Percentiles rank a stretch among this genome's conserved stretches.
Evolutionary conservation across 306 rosid species (phyloP).

Genomic region (Betula pendula): DNA sequence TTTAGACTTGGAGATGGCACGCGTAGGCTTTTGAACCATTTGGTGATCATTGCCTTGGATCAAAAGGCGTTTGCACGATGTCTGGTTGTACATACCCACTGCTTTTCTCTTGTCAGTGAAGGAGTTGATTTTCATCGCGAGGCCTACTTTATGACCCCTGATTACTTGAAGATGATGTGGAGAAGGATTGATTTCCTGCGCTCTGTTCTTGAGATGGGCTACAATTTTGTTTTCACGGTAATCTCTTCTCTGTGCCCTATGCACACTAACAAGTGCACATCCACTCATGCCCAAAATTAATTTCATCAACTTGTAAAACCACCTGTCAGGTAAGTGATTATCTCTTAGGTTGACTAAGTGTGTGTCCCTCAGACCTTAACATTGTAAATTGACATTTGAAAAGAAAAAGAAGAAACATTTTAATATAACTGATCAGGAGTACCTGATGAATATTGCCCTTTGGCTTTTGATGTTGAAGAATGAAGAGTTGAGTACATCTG

Average conservation of each 20-base stretch:
- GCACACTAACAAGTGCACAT: constrained; percentile 19
- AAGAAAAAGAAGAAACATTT: constrained; percentile 1
- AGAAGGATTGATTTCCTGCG: constrained; percentile 87
- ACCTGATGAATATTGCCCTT: background rate
- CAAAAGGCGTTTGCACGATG: constrained; percentile 71
- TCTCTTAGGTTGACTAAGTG: constrained; percentile 11
- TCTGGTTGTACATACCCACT: constrained; percentile 65
- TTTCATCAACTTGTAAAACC: constrained; percentile 17
- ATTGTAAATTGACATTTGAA: constrained; percentile 10
- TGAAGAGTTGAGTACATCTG: background rate
- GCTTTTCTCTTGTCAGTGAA: constrained; percentile 70
- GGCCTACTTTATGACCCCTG: constrained; percentile 85
- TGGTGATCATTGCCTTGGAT: constrained; percentile 86
- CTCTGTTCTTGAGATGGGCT: constrained; percentile 81
- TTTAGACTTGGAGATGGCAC: constrained; percentile 79
- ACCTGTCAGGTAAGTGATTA: constrained; percentile 13
- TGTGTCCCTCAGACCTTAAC: background rate
- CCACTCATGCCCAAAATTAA: constrained; percentile 7
- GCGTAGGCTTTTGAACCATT: constrained; percentile 65
- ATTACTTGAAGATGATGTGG: constrained; percentile 97
- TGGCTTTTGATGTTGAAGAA: background rate
- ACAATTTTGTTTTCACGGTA: constrained; percentile 96
- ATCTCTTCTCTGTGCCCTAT: constrained; percentile 29
- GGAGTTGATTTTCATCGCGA: constrained; percentile 71
- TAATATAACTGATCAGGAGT: background rate